These are phyloP conservation scores for Mimosa bimucronata DNA, from an alignment of 306 rosid genomes.

Conservation along the genomic window DNA sequence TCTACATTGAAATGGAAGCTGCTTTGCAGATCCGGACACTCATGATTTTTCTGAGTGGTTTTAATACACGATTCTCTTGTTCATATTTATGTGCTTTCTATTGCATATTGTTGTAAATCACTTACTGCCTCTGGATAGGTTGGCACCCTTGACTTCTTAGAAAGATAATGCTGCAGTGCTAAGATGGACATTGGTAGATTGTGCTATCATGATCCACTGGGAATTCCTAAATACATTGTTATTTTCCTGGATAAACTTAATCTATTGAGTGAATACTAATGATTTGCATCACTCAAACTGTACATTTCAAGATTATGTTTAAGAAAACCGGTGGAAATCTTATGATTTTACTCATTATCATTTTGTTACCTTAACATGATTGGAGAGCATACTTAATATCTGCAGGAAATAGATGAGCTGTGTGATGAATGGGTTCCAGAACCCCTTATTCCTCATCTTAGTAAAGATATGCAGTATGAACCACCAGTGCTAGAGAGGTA, in stretches of 20 bases:
- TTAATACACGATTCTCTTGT: not conserved
- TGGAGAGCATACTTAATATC: not conserved
- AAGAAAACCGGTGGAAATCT: not conserved
- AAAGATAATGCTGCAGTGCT: slow-evolving; percentile 23
- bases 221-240: slow-evolving; percentile 13
- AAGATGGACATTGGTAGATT: slow-evolving; percentile 17
- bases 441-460: slow-evolving; percentile 82
- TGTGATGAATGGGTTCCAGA: slow-evolving; percentile 98
- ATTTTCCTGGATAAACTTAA: slow-evolving; percentile 9
- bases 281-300: slow-evolving; percentile 11
- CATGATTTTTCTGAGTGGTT: not conserved
- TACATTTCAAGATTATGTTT: not conserved
- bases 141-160: slow-evolving; percentile 1
- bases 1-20: not conserved
- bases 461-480: slow-evolving; percentile 68
- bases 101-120: not conserved
- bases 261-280: slow-evolving; percentile 5
- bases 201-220: slow-evolving; percentile 13
- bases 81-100: slow-evolving; percentile 1
- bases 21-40: not conserved
- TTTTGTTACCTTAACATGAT: not conserved
- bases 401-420: slow-evolving; percentile 89
- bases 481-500: slow-evolving; percentile 97
- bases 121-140: slow-evolving; percentile 16
- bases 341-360: not conserved